These are phyloP conservation scores for Hypoxylon fragiforme DNA, from an alignment of 495 filamentous ascomycete species.

Conservation along the genomic window DNA sequence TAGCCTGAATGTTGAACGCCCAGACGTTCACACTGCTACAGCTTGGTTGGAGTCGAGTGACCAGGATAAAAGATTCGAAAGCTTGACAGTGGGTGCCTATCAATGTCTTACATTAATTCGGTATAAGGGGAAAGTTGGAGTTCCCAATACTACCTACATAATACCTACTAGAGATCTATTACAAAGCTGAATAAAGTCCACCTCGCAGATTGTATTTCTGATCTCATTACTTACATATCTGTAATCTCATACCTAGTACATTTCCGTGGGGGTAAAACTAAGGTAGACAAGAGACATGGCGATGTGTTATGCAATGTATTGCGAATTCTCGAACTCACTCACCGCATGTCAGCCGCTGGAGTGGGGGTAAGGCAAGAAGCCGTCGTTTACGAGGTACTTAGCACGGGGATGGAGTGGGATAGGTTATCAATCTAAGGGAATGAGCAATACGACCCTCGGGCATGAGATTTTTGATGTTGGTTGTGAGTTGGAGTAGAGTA, in stretches of 20 bases:
- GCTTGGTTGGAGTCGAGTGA: neutral
- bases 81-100: neutral
- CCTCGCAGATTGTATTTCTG: conserved; percentile 22
- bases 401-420: conserved; percentile 27
- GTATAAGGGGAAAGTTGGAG: too few species aligned
- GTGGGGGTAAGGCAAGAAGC: neutral
- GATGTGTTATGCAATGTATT: too few species aligned
- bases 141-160: too few species aligned
- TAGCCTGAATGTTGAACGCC: too few species aligned
- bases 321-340: too few species aligned
- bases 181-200: neutral
- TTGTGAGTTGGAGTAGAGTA: too few species aligned
- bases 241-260: neutral
- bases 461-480: too few species aligned
- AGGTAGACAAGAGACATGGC: neutral
- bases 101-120: neutral
- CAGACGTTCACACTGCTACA: too few species aligned
- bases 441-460: too few species aligned
- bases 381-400: conserved; percentile 17
- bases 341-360: conserved; percentile 14
- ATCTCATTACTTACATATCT: conserved; percentile 22
- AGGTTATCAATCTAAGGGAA: conserved; percentile 2
- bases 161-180: too few species aligned
- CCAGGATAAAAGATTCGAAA: neutral
- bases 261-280: conserved; percentile 21